These are phyloP conservation scores for Coprinellus micaceus DNA, from an alignment of 768 basidiomycete genomes.

Conservation along the genomic window DNA sequence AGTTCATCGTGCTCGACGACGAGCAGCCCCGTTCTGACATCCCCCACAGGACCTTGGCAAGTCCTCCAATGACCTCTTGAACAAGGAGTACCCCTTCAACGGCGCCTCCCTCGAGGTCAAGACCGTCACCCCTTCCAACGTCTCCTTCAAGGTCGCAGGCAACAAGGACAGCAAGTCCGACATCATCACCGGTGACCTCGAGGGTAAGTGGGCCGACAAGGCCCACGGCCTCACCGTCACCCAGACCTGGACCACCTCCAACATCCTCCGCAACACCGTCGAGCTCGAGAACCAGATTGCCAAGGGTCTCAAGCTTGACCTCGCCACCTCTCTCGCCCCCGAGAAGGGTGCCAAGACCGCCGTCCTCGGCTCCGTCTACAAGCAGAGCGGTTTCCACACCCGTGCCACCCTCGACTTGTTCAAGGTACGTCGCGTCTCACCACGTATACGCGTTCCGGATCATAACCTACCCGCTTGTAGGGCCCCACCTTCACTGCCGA, in stretches of 20 bases:
- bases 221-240: conserved; percentile 93
- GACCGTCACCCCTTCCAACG: conserved; percentile 83
- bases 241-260: conserved; percentile 92
- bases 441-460: not conserved
- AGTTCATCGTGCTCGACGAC: not conserved
- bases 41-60: conserved; percentile 84
- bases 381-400: conserved; percentile 93
- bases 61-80: conserved; percentile 91
- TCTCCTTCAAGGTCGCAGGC: conserved; percentile 92
- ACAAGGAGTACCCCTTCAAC: conserved; percentile 86
- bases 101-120: conserved; percentile 77
- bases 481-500: conserved; percentile 98
- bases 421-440: conserved; percentile 57
- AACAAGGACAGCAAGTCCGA: conserved; percentile 68
- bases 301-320: conserved; percentile 94
- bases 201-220: conserved; percentile 91
- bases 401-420: conserved; percentile 88
- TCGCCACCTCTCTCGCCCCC: conserved; percentile 78
- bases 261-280: conserved; percentile 85
- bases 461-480: conserved; percentile 34
- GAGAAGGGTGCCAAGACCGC: conserved; percentile 86
- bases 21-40: not conserved
- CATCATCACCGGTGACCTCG: conserved; percentile 83
- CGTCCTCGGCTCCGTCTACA: conserved; percentile 81
- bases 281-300: conserved; percentile 98